phyloP scores from a whole-genome alignment of 116 monocot species.

The Phalaenopsis hybrid region DNA sequence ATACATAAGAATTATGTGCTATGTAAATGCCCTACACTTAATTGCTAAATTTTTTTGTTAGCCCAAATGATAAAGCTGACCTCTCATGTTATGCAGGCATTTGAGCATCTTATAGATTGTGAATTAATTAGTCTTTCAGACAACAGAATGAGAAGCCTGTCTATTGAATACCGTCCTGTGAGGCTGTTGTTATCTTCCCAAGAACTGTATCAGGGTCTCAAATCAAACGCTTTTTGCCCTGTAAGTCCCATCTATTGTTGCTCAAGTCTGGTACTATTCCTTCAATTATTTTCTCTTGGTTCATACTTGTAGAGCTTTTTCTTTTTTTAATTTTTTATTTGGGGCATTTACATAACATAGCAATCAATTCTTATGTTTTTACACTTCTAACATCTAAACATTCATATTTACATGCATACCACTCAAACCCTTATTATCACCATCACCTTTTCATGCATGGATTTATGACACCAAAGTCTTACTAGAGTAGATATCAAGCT shows the following conservation, averaged over 20 bases:
- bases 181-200: conserved; percentile 59
- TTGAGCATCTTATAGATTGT: conserved; percentile 76
- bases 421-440: no score
- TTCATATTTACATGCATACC: no score
- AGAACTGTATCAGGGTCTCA: conserved; percentile 64
- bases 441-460: no score
- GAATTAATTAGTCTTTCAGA: conserved; percentile 63
- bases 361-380: no score
- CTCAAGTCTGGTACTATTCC: not conserved
- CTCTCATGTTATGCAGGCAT: conserved; percentile 51
- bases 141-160: conserved; percentile 36
- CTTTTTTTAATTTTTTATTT: not conserved
- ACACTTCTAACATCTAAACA: no score
- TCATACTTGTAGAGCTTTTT: not conserved
- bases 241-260: conserved; percentile 36
- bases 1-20: no score
- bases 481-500: no score
- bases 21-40: not conserved
- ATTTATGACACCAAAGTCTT: no score
- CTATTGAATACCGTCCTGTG: conserved; percentile 75
- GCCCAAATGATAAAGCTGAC: not conserved
- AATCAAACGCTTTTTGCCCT: conserved; percentile 62
- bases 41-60: not conserved
- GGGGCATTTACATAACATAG: no score
- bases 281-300: no score